These are phyloP conservation scores for Penicillium sp. DNA, from an alignment of 2,329 filamentous ascomycete species.

Conservation along the genomic window DNA sequence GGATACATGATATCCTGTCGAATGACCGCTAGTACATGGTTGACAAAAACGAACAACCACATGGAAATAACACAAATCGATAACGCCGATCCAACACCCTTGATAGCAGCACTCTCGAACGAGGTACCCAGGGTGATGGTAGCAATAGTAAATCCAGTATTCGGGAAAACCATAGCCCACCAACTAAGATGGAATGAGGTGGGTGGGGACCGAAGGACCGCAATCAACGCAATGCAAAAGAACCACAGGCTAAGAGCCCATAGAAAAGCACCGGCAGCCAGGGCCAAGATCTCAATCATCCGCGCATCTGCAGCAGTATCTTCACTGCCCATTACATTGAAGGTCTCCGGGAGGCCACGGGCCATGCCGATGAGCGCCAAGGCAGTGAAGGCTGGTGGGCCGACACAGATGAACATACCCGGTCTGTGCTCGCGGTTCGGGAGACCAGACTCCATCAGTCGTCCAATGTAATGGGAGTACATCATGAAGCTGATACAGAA, in stretches of 20 bases:
- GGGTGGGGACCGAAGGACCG: constrained; percentile 43
- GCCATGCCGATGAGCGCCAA: constrained; percentile 70
- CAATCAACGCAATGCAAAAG: constrained; percentile 53
- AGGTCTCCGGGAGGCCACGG: constrained; percentile 50
- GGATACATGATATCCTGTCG: constrained; percentile 58
- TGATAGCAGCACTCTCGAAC: constrained; percentile 54
- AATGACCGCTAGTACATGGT: constrained; percentile 53
- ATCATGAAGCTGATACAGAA: constrained; percentile 69
- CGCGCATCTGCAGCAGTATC: constrained; percentile 29
- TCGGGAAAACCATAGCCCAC: constrained; percentile 68
- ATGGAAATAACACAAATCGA: constrained; percentile 56
- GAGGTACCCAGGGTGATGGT: constrained; percentile 58
- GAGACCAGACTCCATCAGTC: constrained; percentile 68
- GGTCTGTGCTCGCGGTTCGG: constrained; percentile 65
- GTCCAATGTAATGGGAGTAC: constrained; percentile 70
- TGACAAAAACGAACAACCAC: constrained; percentile 55
- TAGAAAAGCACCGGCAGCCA: constrained; percentile 57
- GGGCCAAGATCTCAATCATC: constrained; percentile 47
- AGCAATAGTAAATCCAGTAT: constrained; percentile 62
- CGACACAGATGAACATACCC: constrained; percentile 75
- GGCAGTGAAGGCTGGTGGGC: constrained; percentile 70
- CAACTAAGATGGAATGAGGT: constrained; percentile 56
- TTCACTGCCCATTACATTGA: constrained; percentile 46
- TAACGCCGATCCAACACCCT: constrained; percentile 57
- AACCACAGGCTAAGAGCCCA: constrained; percentile 65